Percentiles rank a stretch among this genome's conserved stretches.
phyloP scores from a whole-genome alignment of 208 protist genomes.

The Leishmania turanica region DNA sequence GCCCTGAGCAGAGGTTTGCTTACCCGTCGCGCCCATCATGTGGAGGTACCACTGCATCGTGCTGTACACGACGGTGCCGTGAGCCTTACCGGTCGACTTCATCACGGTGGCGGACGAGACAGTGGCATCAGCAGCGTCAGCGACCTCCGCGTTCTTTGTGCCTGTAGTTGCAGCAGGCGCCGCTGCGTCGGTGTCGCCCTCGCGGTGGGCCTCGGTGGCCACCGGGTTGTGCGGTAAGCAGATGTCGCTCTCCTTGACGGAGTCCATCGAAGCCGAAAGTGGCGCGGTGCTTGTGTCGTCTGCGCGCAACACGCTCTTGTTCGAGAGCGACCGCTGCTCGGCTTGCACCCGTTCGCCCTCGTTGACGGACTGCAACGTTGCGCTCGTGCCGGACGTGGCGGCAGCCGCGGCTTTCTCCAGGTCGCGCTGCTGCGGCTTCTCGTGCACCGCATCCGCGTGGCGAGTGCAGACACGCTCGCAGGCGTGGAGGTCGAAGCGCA shows the following conservation, averaged over 20 bases:
- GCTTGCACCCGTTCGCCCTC: background rate
- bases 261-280: background rate
- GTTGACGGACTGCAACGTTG: background rate
- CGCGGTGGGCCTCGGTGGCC: background rate
- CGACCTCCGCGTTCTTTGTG: background rate
- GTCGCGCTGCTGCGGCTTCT: conserved; percentile 16
- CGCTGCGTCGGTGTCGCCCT: background rate
- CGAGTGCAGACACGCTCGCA: conserved; percentile 30
- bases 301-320: background rate
- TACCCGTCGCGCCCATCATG: background rate
- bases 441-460: conserved; percentile 18
- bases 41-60: conserved; percentile 54
- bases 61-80: conserved; percentile 36
- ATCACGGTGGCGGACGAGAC: background rate
- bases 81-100: conserved; percentile 14
- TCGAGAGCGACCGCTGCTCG: background rate
- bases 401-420: conserved; percentile 10
- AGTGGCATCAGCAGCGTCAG: background rate
- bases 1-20: background rate
- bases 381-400: background rate
- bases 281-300: background rate
- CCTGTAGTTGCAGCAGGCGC: background rate
- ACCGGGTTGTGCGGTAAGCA: conserved; percentile 1
- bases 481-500: conserved; percentile 23
- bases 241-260: conserved; percentile 3